Base-by-base conservation (phyloP, 768 basidiomycete genomes). In the Lactifluus piperatus region DNA sequence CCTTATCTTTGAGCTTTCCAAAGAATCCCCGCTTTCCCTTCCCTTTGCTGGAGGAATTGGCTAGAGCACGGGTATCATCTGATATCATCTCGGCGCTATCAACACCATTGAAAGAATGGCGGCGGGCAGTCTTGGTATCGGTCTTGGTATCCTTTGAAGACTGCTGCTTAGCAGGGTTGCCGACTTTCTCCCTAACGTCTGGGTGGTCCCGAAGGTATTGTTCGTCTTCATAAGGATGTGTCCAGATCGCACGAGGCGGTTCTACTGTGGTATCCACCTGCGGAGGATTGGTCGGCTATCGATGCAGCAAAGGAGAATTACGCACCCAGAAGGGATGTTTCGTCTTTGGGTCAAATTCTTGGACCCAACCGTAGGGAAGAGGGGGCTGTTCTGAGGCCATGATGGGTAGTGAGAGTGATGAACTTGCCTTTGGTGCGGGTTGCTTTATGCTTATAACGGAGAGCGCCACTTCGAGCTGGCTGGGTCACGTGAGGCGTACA, bases 171-270 rank as follows among this genome's bases (percentile, higher is more conserved):
- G 27, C 27, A 41, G 47, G 37, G 44, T 62, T 63, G 18, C 64
- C 64, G 18, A 73, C 64, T 60, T 77, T 76, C 56, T 76, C 72
- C 54, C 68, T 69, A 8, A 73, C 62, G 4, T 81, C 77, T 8
- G 83, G 81, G 61, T 85, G 79, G 47, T 80, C 77, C 5, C 59
- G 64, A n/a, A 86, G 74, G 69, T 78, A 88, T 52, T 80, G 75
- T 47, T 83, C 79, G 67, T 88, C 85, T 56, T 88, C 83, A 58
- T 80, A 80, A 1, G 88, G 86, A 66, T 90, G 86, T 1, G 76
- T 75, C 88, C 86, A 90, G 65, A 82, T 87, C 0, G 81, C 76
- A 0, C 86, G 79, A 1, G 84, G 81, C 8, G 88, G 86, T 8
- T 69, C 73, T 0, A 81, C 79, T 57, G 71, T 74, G 0, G 85